A percentile compares a stretch with the other conserved stretches of the same genome.
phyloP scores from a whole-genome alignment of 352 stramenopile genomes.

The Plasmopara viticola region DNA sequence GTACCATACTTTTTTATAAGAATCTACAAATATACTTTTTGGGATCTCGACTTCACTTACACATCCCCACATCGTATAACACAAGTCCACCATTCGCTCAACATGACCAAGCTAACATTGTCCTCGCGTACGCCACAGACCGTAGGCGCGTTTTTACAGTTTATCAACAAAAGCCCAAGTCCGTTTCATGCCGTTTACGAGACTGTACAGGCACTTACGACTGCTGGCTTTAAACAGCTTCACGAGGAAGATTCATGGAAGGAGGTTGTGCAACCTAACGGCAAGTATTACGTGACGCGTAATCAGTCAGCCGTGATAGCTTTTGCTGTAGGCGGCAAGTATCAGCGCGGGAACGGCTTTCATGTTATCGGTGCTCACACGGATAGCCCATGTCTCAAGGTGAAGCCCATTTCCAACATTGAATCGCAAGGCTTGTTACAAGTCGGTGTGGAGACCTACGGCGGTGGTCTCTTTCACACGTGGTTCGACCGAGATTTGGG shows the following conservation, averaged over 20 bases:
- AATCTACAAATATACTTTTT: too few species aligned
- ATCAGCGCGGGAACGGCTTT: conserved; percentile 89
- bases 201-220: conserved; percentile 68
- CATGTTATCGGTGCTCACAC: conserved; percentile 96
- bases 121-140: conserved; percentile 56
- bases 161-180: conserved; percentile 92
- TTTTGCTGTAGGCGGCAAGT: conserved; percentile 93
- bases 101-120: conserved; percentile 40
- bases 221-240: conserved; percentile 89
- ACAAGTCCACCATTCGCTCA: neutral
- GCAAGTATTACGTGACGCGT: conserved; percentile 97
- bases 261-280: conserved; percentile 50
- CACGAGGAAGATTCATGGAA: conserved; percentile 79
- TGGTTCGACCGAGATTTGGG: conserved; percentile 97
- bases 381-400: conserved; percentile 93
- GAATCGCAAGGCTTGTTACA: conserved; percentile 79
- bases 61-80: neutral
- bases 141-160: conserved; percentile 82
- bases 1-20: too few species aligned
- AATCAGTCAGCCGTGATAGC: conserved; percentile 95
- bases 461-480: conserved; percentile 95
- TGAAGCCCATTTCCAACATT: conserved; percentile 92
- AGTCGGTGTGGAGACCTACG: conserved; percentile 78
- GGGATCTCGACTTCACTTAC: neutral
- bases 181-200: conserved; percentile 93